Evolutionary conservation across 306 rosid species (phyloP).

Genomic region (Vicia villosa): DNA sequence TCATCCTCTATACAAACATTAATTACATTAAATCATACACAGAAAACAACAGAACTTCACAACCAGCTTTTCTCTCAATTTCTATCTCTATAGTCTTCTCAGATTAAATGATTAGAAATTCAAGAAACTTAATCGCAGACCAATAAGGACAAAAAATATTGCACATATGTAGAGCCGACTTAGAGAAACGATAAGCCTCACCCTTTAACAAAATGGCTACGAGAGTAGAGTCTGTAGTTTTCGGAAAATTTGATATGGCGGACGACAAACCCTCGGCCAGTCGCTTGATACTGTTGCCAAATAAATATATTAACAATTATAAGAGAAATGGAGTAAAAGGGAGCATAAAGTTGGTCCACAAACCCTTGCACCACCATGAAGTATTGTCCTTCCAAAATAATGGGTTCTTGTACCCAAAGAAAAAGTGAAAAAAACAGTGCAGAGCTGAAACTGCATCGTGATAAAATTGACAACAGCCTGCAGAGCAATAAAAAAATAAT

Average conservation of each 20-base stretch:
- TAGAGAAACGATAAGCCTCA: constrained; percentile 41
- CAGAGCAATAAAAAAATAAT: constrained; percentile 36
- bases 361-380: constrained; percentile 99
- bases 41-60: background rate
- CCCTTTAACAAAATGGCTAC: constrained; percentile 99
- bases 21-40: background rate
- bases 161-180: constrained; percentile 7
- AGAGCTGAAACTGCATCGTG: constrained; percentile 95
- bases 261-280: constrained; percentile 96
- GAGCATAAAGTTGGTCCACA: constrained; percentile 36
- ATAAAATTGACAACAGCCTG: constrained; percentile 89
- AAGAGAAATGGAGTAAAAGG: constrained; percentile 11
- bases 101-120: background rate
- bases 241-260: constrained; percentile 89
- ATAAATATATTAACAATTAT: constrained; percentile 32
- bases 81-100: background rate
- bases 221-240: constrained; percentile 93
- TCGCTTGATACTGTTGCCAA: constrained; percentile 84
- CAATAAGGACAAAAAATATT: constrained; percentile 5
- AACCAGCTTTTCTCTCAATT: background rate
- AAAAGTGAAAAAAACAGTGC: constrained; percentile 90
- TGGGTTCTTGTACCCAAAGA: constrained; percentile 90
- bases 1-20: background rate
- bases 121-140: background rate
- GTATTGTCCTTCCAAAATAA: constrained; percentile 95